Percentiles rank a stretch among this genome's conserved stretches.
Conservation (phyloP, 2,329 filamentous ascomycete genomes). For the Paraphaeosphaeria sporulosa region DNA sequence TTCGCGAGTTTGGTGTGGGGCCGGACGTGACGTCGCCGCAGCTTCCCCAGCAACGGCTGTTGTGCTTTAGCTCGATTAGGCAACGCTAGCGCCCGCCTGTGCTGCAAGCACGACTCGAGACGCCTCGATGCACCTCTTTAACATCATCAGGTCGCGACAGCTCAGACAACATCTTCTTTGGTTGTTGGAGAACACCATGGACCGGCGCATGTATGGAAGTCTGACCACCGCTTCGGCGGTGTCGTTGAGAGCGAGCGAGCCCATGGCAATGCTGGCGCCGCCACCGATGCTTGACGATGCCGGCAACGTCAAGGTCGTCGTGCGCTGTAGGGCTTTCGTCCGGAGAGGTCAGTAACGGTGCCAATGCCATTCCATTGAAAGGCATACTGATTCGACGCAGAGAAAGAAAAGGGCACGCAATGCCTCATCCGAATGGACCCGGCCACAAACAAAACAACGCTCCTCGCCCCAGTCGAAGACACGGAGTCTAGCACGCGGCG, state of each 20-base stretch:
- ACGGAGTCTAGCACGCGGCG: constrained; percentile 71
- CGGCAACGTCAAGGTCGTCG: constrained; percentile 61
- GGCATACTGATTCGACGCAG: constrained; percentile 58
- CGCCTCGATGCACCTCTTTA: constrained; percentile 40
- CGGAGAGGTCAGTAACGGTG: constrained; percentile 49
- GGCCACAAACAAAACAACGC: constrained; percentile 80
- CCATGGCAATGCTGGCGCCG: constrained; percentile 38
- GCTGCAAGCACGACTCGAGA: constrained; percentile 15
- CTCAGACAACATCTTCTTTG: constrained; percentile 30
- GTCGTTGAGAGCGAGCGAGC: constrained; percentile 53
- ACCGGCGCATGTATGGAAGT: constrained; percentile 38
- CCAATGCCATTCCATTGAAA: background rate
- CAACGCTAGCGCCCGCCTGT: constrained; percentile 23
- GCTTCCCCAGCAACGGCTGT: constrained; percentile 35
- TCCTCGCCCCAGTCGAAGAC: constrained; percentile 72
- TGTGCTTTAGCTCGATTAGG: constrained; percentile 39
- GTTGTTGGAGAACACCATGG: constrained; percentile 36
- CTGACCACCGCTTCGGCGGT: constrained; percentile 52
- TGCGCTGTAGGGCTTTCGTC: constrained; percentile 58
- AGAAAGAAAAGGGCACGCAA: constrained; percentile 79
- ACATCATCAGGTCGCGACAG: constrained; percentile 38
- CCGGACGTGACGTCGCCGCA: constrained; percentile 37
- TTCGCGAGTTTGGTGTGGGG: constrained; percentile 22
- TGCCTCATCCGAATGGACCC: constrained; percentile 95
- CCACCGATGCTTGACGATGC: constrained; percentile 50